These are phyloP conservation scores for Rhododendron molle DNA, from an alignment of 148 eudicot genomes.

Conservation along the genomic window DNA sequence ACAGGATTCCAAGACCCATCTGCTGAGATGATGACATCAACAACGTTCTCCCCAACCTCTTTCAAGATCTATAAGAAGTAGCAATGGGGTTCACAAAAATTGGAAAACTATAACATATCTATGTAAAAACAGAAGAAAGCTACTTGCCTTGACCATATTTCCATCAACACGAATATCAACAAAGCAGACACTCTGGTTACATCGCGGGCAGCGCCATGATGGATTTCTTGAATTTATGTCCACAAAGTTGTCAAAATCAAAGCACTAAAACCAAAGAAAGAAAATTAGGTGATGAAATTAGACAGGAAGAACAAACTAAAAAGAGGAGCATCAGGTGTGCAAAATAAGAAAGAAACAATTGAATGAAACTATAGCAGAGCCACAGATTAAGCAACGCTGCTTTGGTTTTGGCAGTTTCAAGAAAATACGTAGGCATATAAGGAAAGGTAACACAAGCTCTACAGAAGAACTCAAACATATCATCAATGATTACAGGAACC, in stretches of 20 bases:
- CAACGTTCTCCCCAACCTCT: slow-evolving; percentile 58
- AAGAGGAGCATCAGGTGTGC: neutral
- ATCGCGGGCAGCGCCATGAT: slow-evolving; percentile 88
- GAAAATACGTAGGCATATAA: neutral
- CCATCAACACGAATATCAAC: slow-evolving; percentile 76
- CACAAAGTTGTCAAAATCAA: slow-evolving; percentile 75
- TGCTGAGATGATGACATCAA: slow-evolving; percentile 52
- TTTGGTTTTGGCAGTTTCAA: neutral
- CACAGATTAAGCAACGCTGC: neutral
- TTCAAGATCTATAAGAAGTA: slow-evolving; percentile 49
- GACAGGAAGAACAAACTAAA: neutral
- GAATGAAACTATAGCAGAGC: neutral
- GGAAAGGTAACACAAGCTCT: neutral
- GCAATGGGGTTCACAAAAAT: neutral
- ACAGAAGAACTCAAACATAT: neutral
- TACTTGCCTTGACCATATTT: slow-evolving; percentile 74
- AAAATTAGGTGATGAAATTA: slow-evolving; percentile 13
- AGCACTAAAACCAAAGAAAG: slow-evolving; percentile 43
- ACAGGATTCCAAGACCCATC: slow-evolving; percentile 80
- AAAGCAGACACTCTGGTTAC: slow-evolving; percentile 77
- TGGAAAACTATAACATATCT: neutral
- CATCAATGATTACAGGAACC: neutral
- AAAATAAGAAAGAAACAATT: neutral
- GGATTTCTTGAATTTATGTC: slow-evolving; percentile 75
- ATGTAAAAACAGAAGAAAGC: slow-evolving; percentile 2